phyloP scores from a whole-genome alignment of 2,329 filamentous ascomycete genomes.

The Diplodia scrobiculata region DNA sequence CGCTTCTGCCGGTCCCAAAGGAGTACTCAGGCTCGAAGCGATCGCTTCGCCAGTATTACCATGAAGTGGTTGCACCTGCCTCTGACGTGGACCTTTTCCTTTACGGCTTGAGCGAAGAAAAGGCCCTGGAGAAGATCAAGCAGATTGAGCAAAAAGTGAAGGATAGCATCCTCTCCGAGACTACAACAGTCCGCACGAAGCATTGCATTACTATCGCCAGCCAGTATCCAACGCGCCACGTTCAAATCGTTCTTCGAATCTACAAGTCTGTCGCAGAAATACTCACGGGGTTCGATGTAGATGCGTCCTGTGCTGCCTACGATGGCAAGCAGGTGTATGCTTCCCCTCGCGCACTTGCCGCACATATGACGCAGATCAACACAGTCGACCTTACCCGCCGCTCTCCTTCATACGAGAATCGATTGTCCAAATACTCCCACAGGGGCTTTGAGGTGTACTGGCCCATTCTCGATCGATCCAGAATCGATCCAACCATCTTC shows the following conservation, averaged over 20 bases:
- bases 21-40: constrained; percentile 50
- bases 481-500: constrained; percentile 82
- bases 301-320: constrained; percentile 78
- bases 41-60: constrained; percentile 65
- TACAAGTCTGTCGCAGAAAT: constrained; percentile 85
- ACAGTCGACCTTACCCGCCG: constrained; percentile 76
- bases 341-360: constrained; percentile 72
- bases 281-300: constrained; percentile 84
- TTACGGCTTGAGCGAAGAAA: constrained; percentile 74
- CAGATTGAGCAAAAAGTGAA: constrained; percentile 74
- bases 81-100: constrained; percentile 87
- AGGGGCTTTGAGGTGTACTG: constrained; percentile 84
- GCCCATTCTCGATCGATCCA: constrained; percentile 71
- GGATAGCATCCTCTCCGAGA: constrained; percentile 78
- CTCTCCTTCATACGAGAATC: constrained; percentile 84
- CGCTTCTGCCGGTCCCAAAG: constrained; percentile 65
- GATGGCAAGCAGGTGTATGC: constrained; percentile 79
- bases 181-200: constrained; percentile 81
- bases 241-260: constrained; percentile 82
- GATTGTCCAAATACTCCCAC: constrained; percentile 81
- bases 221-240: constrained; percentile 79
- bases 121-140: constrained; percentile 81
- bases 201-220: constrained; percentile 84
- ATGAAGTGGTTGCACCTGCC: constrained; percentile 76
- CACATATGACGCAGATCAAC: constrained; percentile 81